phyloP scores from a whole-genome alignment of 2,329 filamentous ascomycete species.

The Coniella lustricola region DNA sequence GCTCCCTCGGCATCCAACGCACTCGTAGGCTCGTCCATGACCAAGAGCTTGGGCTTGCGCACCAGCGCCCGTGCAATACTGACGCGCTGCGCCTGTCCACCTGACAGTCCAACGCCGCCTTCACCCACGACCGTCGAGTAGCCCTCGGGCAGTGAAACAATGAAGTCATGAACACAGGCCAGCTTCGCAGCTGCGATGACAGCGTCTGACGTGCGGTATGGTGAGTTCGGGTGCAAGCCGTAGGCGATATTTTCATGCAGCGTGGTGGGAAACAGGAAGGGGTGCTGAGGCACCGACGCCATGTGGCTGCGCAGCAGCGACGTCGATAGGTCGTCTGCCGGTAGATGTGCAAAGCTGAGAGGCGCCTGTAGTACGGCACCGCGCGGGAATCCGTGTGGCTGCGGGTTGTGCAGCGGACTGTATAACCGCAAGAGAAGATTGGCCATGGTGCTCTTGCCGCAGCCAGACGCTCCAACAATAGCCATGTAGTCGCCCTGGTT shows the following conservation, averaged over 20 bases:
- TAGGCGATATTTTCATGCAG: conserved; percentile 80
- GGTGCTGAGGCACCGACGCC: conserved; percentile 62
- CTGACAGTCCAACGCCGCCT: conserved; percentile 65
- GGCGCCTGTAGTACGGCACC: conserved; percentile 23
- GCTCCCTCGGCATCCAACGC: conserved; percentile 68
- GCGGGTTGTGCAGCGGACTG: conserved; percentile 23
- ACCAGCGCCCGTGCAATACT: conserved; percentile 75
- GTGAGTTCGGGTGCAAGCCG: conserved; percentile 53
- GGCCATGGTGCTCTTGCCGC: conserved; percentile 83
- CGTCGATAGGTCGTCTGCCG: conserved; percentile 54
- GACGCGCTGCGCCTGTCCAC: conserved; percentile 76
- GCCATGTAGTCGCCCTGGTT: conserved; percentile 59
- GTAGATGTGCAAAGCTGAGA: conserved; percentile 51
- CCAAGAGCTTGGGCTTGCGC: conserved; percentile 61
- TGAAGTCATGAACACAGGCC: conserved; percentile 69
- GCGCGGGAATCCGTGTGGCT: no score
- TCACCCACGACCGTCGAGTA: conserved; percentile 72
- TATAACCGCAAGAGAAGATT: conserved; percentile 71
- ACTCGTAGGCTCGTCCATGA: conserved; percentile 83
- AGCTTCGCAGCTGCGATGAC: conserved; percentile 46
- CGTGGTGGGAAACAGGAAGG: conserved; percentile 70
- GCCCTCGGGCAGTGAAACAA: conserved; percentile 60
- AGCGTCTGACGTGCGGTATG: conserved; percentile 36
- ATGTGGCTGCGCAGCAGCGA: conserved; percentile 52
- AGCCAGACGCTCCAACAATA: conserved; percentile 77